Evolutionary conservation across 176 grass and related monocot species (phyloP).

Genomic region (Tuctoria greenei): DNA sequence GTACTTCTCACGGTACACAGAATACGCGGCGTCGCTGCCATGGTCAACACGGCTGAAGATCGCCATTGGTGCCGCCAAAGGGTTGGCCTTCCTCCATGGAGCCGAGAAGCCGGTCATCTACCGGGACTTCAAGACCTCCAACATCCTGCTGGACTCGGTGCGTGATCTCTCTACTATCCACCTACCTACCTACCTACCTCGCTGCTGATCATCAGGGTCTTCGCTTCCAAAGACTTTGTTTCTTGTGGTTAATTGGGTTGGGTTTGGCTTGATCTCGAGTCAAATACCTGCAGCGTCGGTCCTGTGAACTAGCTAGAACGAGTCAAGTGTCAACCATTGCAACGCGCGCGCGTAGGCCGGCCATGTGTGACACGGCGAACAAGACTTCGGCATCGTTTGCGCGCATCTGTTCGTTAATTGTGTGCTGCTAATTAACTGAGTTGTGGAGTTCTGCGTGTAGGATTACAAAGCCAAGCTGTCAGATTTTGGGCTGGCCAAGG

Average conservation of each 20-base stretch:
- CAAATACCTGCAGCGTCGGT: neutral
- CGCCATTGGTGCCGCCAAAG: constrained; percentile 79
- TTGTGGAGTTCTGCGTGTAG: constrained; percentile 19
- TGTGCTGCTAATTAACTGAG: neutral
- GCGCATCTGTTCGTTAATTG: neutral
- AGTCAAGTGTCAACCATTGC: constrained; percentile 42
- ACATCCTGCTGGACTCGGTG: constrained; percentile 94
- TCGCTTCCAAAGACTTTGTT: neutral
- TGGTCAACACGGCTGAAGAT: constrained; percentile 93
- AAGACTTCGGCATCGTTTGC: neutral
- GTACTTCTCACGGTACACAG: constrained; percentile 41
- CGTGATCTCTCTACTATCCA: neutral
- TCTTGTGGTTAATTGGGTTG: neutral
- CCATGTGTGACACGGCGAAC: neutral
- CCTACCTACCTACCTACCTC: neutral
- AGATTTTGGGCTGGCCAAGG: constrained; percentile 91
- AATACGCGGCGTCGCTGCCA: constrained; percentile 65
- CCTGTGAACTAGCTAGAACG: constrained; percentile 19
- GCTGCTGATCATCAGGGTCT: neutral
- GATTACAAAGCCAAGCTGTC: constrained; percentile 84
- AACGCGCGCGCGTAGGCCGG: neutral
- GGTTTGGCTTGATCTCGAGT: neutral
- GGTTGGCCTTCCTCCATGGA: constrained; percentile 87
- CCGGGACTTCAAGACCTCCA: constrained; percentile 95
- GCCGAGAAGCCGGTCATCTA: constrained; percentile 89